Conservation (phyloP, 805 yeast genomes). For the Clavispora fructus region DNA sequence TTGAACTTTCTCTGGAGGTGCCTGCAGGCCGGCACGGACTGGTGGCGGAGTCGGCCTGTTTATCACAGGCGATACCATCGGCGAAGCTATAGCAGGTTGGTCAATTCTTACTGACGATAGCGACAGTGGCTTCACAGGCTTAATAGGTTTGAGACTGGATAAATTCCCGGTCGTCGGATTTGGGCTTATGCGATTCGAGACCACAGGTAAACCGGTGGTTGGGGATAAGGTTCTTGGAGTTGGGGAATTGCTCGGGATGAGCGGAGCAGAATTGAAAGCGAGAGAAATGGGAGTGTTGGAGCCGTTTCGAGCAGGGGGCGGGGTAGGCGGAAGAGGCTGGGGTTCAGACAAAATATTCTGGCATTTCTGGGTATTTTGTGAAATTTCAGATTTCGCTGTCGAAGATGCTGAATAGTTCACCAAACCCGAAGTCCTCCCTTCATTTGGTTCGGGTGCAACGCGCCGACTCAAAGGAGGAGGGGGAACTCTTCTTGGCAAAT, state of each 20-base stretch:
- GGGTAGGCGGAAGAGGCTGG: constrained; percentile 3
- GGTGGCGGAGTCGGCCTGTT: constrained; percentile 10
- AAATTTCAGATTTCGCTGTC: background rate
- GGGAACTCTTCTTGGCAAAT: constrained; percentile 24
- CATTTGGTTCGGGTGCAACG: background rate
- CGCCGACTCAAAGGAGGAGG: constrained; percentile 25
- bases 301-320: constrained; percentile 1
- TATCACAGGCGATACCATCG: background rate
- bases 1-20: constrained; percentile 1
- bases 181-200: background rate
- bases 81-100: constrained; percentile 4
- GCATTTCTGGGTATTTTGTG: background rate
- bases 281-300: constrained; percentile 13
- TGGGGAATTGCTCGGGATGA: constrained; percentile 31
- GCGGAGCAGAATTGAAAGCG: constrained; percentile 35
- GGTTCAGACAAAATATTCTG: background rate
- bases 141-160: constrained; percentile 14
- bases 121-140: constrained; percentile 14
- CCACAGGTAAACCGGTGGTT: background rate
- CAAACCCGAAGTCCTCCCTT: background rate
- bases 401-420: background rate
- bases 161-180: background rate
- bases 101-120: constrained; percentile 10
- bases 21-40: constrained; percentile 5
- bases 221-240: constrained; percentile 18